Conservation (phyloP, 306 rosid species). For the Cucumis sativus region DNA sequence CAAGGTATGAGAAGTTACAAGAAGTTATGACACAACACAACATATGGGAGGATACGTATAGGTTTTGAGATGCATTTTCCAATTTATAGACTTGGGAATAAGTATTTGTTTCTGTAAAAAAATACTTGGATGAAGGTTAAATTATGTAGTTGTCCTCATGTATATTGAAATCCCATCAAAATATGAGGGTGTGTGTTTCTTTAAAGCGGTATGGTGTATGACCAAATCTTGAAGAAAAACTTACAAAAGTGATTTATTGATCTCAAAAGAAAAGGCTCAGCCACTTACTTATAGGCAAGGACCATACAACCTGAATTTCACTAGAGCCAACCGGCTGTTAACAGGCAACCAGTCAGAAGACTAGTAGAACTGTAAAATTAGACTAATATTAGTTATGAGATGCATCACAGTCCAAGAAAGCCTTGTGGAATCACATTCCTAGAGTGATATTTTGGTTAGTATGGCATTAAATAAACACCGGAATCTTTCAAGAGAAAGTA, state of each 20-base stretch:
- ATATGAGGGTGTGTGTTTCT: not conserved
- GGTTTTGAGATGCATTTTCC: not conserved
- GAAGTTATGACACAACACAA: not conserved
- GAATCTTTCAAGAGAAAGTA: not conserved
- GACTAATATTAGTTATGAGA: too few species aligned
- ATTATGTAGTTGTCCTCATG: not conserved
- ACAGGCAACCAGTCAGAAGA: too few species aligned
- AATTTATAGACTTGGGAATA: not conserved
- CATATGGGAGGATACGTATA: not conserved
- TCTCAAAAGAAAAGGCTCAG: too few species aligned
- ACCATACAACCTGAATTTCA: too few species aligned
- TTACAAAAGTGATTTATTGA: too few species aligned
- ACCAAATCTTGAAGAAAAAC: too few species aligned
- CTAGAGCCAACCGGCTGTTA: too few species aligned
- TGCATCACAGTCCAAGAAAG: not conserved
- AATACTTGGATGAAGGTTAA: not conserved
- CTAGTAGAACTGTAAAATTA: too few species aligned
- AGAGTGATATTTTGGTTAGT: not conserved
- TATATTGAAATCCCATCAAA: not conserved
- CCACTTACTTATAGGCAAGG: too few species aligned
- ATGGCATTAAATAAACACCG: not conserved
- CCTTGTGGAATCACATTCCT: not conserved
- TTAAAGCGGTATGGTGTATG: not conserved
- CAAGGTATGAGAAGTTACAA: not conserved
- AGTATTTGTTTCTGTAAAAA: not conserved